Conservation (phyloP, 139 green algal species). For the Picochlorum costavermella region DNA sequence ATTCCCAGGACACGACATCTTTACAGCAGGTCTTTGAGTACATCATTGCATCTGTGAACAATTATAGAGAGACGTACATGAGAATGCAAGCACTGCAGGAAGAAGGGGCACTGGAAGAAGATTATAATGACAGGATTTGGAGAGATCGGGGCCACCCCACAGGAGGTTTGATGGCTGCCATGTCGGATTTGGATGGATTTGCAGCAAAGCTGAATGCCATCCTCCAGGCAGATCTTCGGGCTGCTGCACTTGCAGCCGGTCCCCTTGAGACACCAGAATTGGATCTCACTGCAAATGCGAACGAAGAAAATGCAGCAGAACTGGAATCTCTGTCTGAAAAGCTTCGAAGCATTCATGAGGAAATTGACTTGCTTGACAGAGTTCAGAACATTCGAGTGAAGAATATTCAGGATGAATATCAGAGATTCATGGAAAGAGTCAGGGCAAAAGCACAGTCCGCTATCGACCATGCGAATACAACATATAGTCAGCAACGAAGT, state of each 20-base stretch:
- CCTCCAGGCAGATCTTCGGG: conserved; percentile 48
- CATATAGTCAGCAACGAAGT: conserved; percentile 53
- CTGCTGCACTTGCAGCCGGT: conserved; percentile 29
- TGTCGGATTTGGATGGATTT: conserved; percentile 64
- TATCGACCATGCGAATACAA: conserved; percentile 70
- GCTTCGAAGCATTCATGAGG: conserved; percentile 43
- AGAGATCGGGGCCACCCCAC: conserved; percentile 4
- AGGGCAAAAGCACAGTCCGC: conserved; percentile 64
- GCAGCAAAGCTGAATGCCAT: conserved; percentile 48
- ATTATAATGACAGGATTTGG: conserved; percentile 1
- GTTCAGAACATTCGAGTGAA: conserved; percentile 60
- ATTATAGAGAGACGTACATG: conserved; percentile 52
- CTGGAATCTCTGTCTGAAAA: conserved; percentile 29
- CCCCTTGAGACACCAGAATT: conserved; percentile 29
- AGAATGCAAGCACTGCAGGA: conserved; percentile 28
- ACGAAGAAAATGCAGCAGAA: conserved; percentile 13
- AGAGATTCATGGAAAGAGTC: conserved; percentile 76
- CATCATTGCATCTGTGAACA: conserved; percentile 62
- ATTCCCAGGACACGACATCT: conserved; percentile 45
- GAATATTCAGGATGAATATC: conserved; percentile 76
- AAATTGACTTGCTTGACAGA: conserved; percentile 67
- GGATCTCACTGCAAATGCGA: neutral
- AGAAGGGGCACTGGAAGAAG: conserved; percentile 26
- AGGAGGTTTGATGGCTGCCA: conserved; percentile 7
- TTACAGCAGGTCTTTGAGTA: conserved; percentile 79